Percentiles rank a stretch among this genome's conserved stretches.
These are phyloP conservation scores for Fusarium sp. DNA, from an alignment of 2,329 filamentous ascomycete genomes.

Conservation along the genomic window DNA sequence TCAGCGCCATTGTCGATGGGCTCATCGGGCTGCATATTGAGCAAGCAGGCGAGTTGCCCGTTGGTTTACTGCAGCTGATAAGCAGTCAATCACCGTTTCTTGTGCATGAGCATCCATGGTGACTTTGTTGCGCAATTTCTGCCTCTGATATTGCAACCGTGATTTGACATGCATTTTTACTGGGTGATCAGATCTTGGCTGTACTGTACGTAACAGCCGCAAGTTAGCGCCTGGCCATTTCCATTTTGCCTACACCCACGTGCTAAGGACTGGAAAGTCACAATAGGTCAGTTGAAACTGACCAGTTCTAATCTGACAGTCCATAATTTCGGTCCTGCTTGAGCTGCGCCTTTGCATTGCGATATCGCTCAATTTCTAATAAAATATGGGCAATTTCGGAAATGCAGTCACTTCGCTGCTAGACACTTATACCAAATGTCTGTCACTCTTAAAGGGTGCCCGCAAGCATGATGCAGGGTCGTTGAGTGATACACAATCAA, in stretches of 20 bases:
- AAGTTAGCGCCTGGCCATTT: conserved; percentile 1
- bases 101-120: neutral
- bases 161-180: neutral
- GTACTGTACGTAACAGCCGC: neutral
- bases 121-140: neutral
- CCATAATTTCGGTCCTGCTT: neutral
- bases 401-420: conserved; percentile 59
- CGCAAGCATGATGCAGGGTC: conserved; percentile 40
- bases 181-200: neutral
- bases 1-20: conserved; percentile 20
- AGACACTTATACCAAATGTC: conserved; percentile 61
- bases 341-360: conserved; percentile 16
- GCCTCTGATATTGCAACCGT: neutral
- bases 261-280: conserved; percentile 15
- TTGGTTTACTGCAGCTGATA: conserved; percentile 9
- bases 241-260: conserved; percentile 33
- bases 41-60: conserved; percentile 18
- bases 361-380: conserved; percentile 2
- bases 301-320: neutral
- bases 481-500: conserved; percentile 41
- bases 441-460: conserved; percentile 56
- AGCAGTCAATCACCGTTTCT: neutral
- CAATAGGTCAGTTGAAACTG: neutral
- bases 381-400: conserved; percentile 55
- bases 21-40: neutral